phyloP scores from a whole-genome alignment of 345 rosid species.

The Schrenkiella parvula region DNA sequence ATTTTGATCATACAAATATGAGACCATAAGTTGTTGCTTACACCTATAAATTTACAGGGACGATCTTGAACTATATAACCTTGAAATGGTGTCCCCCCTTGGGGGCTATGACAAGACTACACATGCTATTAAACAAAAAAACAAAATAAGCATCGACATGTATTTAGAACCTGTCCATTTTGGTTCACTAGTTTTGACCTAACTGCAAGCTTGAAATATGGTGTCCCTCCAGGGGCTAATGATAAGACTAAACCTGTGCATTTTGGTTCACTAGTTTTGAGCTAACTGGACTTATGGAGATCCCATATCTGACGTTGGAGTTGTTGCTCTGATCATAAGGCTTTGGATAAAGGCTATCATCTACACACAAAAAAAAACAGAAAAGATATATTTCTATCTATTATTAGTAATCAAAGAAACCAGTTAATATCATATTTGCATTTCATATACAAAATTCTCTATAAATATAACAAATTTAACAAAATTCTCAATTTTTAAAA shows the following conservation, averaged over 20 bases:
- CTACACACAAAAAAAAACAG: conserved; percentile 37
- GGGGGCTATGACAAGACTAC: neutral
- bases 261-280: neutral
- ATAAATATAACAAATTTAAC: too few species aligned
- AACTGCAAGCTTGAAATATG: too few species aligned
- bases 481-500: too few species aligned
- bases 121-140: neutral
- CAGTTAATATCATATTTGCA: neutral
- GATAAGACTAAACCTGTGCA: too few species aligned
- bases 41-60: neutral
- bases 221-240: too few species aligned
- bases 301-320: conserved; percentile 39
- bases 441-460: too few species aligned
- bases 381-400: too few species aligned
- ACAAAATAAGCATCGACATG: neutral
- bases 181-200: too few species aligned
- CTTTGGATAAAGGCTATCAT: conserved; percentile 74
- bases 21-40: neutral
- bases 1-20: neutral
- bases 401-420: neutral
- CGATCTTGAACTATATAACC: neutral
- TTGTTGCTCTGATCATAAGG: conserved; percentile 59
- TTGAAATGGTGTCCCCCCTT: neutral
- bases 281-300: conserved; percentile 5
- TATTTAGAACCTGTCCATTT: neutral